Base-by-base conservation (phyloP, 495 filamentous ascomycete species). In the Parmelia sp. region DNA sequence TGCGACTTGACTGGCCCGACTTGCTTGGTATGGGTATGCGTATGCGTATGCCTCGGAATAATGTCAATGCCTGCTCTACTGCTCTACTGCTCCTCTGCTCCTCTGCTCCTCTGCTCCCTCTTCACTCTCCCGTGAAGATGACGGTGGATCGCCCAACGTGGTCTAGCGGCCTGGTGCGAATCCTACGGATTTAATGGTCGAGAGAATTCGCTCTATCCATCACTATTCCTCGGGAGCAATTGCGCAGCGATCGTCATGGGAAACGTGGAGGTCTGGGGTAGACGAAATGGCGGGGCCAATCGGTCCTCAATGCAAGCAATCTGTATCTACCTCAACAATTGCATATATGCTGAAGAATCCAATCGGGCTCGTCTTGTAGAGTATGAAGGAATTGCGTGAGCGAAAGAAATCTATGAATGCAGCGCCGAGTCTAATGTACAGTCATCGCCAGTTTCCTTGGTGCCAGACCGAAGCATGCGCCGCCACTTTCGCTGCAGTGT, bases 11-110 rank as follows among this genome's bases (percentile, higher is more conserved):
- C 27, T 37, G 60, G 60, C 19, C 35, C 12, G 51, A 63, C 37
- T 45, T 45, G 39, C 37, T 63, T 33, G n/a, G 25, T 62, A 56
- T 21, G 61, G 49, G n/a, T n/a, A n/a, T n/a, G n/a, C n/a, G n/a
- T n/a, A n/a, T n/a, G n/a, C n/a, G n/a, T n/a, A n/a, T n/a, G n/a
- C n/a, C n/a, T n/a, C n/a, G n/a, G n/a, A n/a, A n/a, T n/a, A n/a
- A n/a, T 57, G 39, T 33, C 44, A 27, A 57, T 55, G 51, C 51
- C 51, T 53, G 49, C 12, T 53, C 12, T 51, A 51, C 45, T 49
- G n/a, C n/a, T n/a, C 17, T 51, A 51, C 23, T 27, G 0, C 9
- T 51, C 23, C 2, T 27, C 8, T 15, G 25, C 10, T 51, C 45
- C 25, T 27, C 35, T 36, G 0, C 9, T 51, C 23, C 2, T 27